Base-by-base conservation (phyloP, 108 stramenopile species). In the Nitzschia palea region DNA sequence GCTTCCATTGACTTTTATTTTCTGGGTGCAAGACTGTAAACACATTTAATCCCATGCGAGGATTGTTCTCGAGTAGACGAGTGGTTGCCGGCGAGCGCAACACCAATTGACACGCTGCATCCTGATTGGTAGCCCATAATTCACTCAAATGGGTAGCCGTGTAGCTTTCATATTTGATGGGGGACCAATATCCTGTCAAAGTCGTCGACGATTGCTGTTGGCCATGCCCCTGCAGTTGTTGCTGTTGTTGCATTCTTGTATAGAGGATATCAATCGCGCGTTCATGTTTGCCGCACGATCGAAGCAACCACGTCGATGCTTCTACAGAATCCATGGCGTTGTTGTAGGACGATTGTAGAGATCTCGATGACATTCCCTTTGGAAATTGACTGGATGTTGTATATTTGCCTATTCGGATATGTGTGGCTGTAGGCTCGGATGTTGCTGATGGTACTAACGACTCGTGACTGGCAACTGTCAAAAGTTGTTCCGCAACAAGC, bases 161-260 rank as follows among this genome's bases (percentile, higher is more conserved):
- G 60, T 88, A 93, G n/a, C 86, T 86, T 25, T 91, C 95, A 60
- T 85, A 95, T 44, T 93, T 93, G 62, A 93, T 86, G 53, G 86
- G 83, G 1, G 91, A 89, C 95, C 95, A 95, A n/a, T 62, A 71
- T 4, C 78, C 79, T 20, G 43, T 33, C 14, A 23, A 50, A 9
- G 31, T 15, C 40, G 52, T 44, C 30, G 42, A 45, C n/a, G 44
- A 34, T 12, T 17, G 47, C 20, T 52, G 44, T 20, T 50, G 32
- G 0, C 68, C 62, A 22, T 57, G 44, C n/a, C 52, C 65, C 10
- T 55, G 62, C 34, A 48, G 59, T 33, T 36, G 29, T 28, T 71
- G 73, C 35, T 57, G 62, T 18, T 73, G 71, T 32, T 72, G 76
- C 29, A 70, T 61, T n/a, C 67, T 47, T 43, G 88, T 78, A 40